These are phyloP conservation scores for Urtica urens DNA, from an alignment of 306 rosid genomes.

Conservation along the genomic window DNA sequence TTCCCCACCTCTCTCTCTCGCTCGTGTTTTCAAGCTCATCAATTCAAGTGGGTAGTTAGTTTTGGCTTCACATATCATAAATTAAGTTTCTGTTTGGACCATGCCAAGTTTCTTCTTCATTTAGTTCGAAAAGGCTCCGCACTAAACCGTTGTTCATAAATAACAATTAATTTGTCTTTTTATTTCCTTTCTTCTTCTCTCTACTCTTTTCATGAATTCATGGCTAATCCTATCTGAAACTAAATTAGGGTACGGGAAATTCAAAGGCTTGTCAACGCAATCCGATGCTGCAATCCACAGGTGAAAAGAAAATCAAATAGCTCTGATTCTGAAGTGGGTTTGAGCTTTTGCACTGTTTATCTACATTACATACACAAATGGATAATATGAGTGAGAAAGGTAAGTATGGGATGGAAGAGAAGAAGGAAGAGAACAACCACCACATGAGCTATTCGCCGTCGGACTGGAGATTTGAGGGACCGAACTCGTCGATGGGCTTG, in stretches of 20 bases:
- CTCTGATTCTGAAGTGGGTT: too few species aligned
- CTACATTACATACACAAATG: conserved; percentile 16
- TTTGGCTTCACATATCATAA: conserved; percentile 9
- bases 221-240: conserved; percentile 14
- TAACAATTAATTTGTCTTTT: neutral
- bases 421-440: conserved; percentile 59
- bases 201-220: conserved; percentile 6
- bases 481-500: conserved; percentile 50
- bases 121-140: conserved; percentile 10
- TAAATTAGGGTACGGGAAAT: neutral
- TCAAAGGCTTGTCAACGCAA: conserved; percentile 15
- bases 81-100: conserved; percentile 1
- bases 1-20: conserved; percentile 21
- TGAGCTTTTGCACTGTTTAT: too few species aligned
- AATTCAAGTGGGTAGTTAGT: conserved; percentile 15
- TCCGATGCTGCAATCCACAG: too few species aligned
- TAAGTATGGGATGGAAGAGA: conserved; percentile 48
- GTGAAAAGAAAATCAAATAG: too few species aligned
- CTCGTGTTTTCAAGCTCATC: conserved; percentile 22
- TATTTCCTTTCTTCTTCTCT: conserved; percentile 7
- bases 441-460: conserved; percentile 50
- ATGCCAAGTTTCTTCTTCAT: conserved; percentile 15
- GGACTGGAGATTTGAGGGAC: conserved; percentile 67
- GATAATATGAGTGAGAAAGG: conserved; percentile 60
- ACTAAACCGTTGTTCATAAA: conserved; percentile 12